These are phyloP conservation scores for Rubus parviflorus DNA, from an alignment of 306 rosid genomes.

Conservation along the genomic window DNA sequence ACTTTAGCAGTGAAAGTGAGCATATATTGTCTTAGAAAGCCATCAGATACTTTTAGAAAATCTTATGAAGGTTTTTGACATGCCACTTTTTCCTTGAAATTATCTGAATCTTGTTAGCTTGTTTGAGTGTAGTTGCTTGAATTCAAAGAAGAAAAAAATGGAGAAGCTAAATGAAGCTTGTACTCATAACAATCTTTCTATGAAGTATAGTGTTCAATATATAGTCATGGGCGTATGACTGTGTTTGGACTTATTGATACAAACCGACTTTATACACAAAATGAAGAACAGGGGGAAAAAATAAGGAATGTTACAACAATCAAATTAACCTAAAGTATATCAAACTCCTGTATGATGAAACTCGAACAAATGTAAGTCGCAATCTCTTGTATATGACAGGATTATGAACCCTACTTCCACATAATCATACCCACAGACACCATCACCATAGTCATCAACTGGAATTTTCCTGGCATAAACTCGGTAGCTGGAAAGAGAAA, in stretches of 20 bases:
- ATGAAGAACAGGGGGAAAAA: slow-evolving; percentile 22
- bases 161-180: background rate
- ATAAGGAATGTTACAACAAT: slow-evolving; percentile 15
- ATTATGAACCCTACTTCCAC: slow-evolving; percentile 40
- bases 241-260: slow-evolving; percentile 21
- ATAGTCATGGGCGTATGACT: slow-evolving; percentile 28
- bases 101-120: background rate
- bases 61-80: background rate
- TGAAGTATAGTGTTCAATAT: background rate
- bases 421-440: slow-evolving; percentile 45
- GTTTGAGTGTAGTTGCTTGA: background rate
- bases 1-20: background rate
- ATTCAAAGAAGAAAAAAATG: too few species aligned
- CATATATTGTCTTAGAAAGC: background rate
- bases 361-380: background rate
- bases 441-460: slow-evolving; percentile 44
- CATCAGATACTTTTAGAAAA: background rate
- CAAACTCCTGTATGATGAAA: background rate
- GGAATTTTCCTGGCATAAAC: slow-evolving; percentile 45
- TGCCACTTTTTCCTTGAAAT: background rate
- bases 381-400: background rate
- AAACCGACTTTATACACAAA: slow-evolving; percentile 20
- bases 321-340: background rate
- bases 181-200: slow-evolving; percentile 11
- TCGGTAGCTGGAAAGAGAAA: slow-evolving; percentile 46